phyloP scores from a whole-genome alignment of 148 eudicot genomes.

The Mesembryanthemum crystallinum region DNA sequence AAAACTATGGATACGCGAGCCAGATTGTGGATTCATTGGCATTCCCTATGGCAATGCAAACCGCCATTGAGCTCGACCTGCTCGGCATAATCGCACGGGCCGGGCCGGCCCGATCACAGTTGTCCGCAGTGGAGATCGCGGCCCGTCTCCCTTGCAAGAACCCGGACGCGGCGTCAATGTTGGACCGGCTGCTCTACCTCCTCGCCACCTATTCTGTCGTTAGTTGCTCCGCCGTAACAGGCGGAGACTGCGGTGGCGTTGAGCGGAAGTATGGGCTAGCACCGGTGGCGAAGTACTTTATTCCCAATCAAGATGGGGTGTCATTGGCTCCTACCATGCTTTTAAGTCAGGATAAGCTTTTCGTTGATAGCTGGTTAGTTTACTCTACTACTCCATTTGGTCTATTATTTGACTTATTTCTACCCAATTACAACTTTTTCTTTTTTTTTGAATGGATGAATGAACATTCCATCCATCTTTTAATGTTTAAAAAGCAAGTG shows the following conservation, averaged over 20 bases:
- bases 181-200: constrained; percentile 26
- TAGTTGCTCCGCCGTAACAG: background rate
- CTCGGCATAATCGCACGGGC: constrained; percentile 23
- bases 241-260: background rate
- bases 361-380: constrained; percentile 7
- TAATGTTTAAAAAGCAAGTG: no score
- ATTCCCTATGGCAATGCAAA: constrained; percentile 29
- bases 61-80: constrained; percentile 28
- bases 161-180: constrained; percentile 20
- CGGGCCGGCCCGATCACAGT: constrained; percentile 1
- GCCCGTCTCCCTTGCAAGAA: constrained; percentile 9
- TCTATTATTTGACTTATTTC: no score
- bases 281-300: constrained; percentile 21
- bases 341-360: background rate
- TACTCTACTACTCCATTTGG: no score
- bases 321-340: constrained; percentile 23
- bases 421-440: no score
- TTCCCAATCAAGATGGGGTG: constrained; percentile 19
- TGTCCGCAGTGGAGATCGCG: constrained; percentile 20
- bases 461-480: no score
- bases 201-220: constrained; percentile 21
- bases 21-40: constrained; percentile 15
- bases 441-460: no score
- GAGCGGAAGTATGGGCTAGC: constrained; percentile 26
- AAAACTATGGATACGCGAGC: constrained; percentile 12